Evolutionary conservation across 371 early-diverging fungal genomes (phyloP).

Genomic region (Dichotomocladium elegans): DNA sequence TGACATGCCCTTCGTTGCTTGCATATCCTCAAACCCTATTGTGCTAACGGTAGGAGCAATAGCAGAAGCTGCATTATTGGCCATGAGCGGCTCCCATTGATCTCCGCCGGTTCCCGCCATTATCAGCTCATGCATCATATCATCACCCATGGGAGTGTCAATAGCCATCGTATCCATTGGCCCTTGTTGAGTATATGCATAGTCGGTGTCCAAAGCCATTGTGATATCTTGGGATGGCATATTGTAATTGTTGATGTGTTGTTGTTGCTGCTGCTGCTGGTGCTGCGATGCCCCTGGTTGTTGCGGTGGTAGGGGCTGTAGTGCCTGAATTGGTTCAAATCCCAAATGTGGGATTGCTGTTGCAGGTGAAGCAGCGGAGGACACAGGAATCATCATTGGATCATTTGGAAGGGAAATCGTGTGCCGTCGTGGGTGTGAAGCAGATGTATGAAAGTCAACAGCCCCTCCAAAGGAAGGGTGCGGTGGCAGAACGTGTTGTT

Average conservation of each 20-base stretch:
- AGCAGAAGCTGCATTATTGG: neutral
- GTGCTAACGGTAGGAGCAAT: neutral
- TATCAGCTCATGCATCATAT: neutral
- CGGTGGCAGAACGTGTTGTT: neutral
- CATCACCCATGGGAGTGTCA: neutral
- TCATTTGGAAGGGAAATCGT: conserved; percentile 5
- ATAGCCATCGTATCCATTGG: neutral
- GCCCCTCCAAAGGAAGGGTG: neutral
- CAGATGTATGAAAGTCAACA: neutral
- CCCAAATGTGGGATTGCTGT: neutral
- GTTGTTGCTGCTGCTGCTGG: neutral
- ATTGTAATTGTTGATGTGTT: neutral
- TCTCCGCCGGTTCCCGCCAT: no score
- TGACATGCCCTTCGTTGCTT: conserved; percentile 8
- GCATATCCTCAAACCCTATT: conserved; percentile 5
- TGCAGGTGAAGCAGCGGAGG: neutral
- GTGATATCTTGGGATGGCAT: neutral
- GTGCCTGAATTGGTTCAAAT: no score
- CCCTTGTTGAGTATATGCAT: neutral
- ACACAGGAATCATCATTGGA: neutral
- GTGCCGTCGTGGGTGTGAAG: conserved; percentile 6
- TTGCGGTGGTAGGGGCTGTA: no score
- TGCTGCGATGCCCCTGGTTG: no score
- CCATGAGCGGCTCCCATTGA: neutral
- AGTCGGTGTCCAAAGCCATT: conserved; percentile 3